phyloP scores from a whole-genome alignment of 352 stramenopile genomes.

The Globisporangium acanthophoron region DNA sequence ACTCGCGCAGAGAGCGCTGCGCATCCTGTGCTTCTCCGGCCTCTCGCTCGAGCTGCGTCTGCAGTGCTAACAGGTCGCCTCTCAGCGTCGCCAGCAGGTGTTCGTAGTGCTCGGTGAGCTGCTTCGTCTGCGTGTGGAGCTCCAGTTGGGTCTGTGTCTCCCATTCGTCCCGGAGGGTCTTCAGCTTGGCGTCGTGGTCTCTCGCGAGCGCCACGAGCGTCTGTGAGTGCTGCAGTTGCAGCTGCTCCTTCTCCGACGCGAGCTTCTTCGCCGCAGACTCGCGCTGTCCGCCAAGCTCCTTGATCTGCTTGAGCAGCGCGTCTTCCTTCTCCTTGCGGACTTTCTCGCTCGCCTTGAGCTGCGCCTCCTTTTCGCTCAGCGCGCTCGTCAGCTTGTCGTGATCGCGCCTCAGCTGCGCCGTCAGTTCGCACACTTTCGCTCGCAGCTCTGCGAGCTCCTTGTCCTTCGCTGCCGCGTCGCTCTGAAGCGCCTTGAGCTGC shows the following conservation, averaged over 20 bases:
- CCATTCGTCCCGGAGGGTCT: slow-evolving; percentile 17
- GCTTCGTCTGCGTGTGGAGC: slow-evolving; percentile 13
- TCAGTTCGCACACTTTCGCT: slow-evolving; percentile 15
- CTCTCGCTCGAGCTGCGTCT: slow-evolving; percentile 3
- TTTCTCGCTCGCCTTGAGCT: slow-evolving; percentile 24
- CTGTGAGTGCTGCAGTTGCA: slow-evolving; percentile 18
- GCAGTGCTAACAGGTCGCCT: slow-evolving; percentile 13
- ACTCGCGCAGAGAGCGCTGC: slow-evolving; percentile 16
- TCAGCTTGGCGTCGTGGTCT: slow-evolving; percentile 9
- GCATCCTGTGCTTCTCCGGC: slow-evolving; percentile 4
- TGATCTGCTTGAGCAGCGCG: slow-evolving; percentile 27
- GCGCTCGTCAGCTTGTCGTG: slow-evolving; percentile 25
- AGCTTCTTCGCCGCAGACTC: slow-evolving; percentile 25
- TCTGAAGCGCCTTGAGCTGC: slow-evolving; percentile 13
- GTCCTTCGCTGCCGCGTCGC: not conserved
- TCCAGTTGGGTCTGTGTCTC: slow-evolving; percentile 13
- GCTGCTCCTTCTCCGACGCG: slow-evolving; percentile 17
- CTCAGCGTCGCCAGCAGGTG: slow-evolving; percentile 17
- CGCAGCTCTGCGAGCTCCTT: slow-evolving; percentile 17
- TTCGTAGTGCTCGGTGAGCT: slow-evolving; percentile 22
- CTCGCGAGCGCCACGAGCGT: slow-evolving; percentile 14
- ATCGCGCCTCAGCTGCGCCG: slow-evolving; percentile 14
- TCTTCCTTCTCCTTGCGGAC: slow-evolving; percentile 40
- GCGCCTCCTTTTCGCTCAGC: slow-evolving; percentile 22
- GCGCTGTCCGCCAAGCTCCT: slow-evolving; percentile 22